Conservation (phyloP, 163 green algal genomes). For the Smithsoniella earleae region DNA sequence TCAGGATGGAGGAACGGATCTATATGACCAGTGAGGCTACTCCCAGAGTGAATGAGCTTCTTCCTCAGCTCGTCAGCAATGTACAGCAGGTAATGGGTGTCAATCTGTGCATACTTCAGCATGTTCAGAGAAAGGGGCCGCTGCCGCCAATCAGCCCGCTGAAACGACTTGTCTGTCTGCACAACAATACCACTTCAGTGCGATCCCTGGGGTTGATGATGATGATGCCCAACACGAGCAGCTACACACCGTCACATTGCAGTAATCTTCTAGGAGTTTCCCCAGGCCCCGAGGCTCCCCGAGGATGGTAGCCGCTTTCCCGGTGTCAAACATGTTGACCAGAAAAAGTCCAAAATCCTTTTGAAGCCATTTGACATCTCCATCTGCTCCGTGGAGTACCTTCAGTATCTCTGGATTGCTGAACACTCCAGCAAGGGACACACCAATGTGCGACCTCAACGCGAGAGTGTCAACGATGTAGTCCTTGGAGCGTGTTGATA, state of each 20-base stretch:
- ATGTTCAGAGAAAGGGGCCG: slow-evolving; percentile 66
- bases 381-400: slow-evolving; percentile 81
- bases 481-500: slow-evolving; percentile 71
- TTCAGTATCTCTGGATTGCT: slow-evolving; percentile 57
- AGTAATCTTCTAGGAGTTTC: slow-evolving; percentile 68
- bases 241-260: slow-evolving; percentile 52
- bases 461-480: slow-evolving; percentile 75
- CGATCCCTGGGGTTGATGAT: background rate
- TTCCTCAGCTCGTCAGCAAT: slow-evolving; percentile 66
- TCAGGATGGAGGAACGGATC: background rate
- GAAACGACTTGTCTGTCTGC: slow-evolving; percentile 59
- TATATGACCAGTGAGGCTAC: no score
- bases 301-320: slow-evolving; percentile 72
- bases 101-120: slow-evolving; percentile 75
- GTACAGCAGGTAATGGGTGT: slow-evolving; percentile 92
- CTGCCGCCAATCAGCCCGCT: slow-evolving; percentile 87
- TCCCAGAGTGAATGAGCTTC: slow-evolving; percentile 36
- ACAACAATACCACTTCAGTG: background rate
- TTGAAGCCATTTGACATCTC: slow-evolving; percentile 71
- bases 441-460: slow-evolving; percentile 59
- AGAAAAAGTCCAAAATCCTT: slow-evolving; percentile 89
- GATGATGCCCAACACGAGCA: no score
- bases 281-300: slow-evolving; percentile 55
- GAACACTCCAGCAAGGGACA: slow-evolving; percentile 60
- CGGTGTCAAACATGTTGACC: slow-evolving; percentile 91